phyloP scores from a whole-genome alignment of 805 yeast species.

The Torulaspora microellipsoides region DNA sequence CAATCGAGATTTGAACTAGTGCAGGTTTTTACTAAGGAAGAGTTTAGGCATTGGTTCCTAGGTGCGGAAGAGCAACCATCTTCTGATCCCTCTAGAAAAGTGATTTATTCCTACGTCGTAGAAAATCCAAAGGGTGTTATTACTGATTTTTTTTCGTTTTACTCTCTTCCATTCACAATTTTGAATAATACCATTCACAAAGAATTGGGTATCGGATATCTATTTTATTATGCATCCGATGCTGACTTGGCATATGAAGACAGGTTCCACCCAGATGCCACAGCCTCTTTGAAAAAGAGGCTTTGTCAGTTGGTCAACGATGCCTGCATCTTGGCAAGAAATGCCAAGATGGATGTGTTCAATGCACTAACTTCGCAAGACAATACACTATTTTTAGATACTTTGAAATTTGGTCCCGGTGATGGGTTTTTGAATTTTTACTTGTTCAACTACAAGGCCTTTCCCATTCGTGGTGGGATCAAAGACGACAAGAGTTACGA shows the following conservation, averaged over 20 bases:
- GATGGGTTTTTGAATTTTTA: constrained; percentile 91
- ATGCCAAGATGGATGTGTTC: constrained; percentile 78
- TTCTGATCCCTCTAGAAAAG: constrained; percentile 34
- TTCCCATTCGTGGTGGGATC: constrained; percentile 78
- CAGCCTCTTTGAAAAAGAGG: constrained; percentile 49
- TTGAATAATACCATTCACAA: constrained; percentile 58
- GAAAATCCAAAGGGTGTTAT: constrained; percentile 51
- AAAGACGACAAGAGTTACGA: constrained; percentile 51
- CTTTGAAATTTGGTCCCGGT: constrained; percentile 85
- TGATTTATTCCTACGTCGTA: constrained; percentile 75
- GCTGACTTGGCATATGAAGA: constrained; percentile 42
- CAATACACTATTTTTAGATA: constrained; percentile 74
- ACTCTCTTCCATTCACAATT: constrained; percentile 82
- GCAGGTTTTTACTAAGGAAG: constrained; percentile 58
- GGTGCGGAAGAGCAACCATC: constrained; percentile 41
- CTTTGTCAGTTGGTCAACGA: constrained; percentile 61
- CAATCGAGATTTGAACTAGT: constrained; percentile 67
- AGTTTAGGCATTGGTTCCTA: constrained; percentile 73
- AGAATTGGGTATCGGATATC: constrained; percentile 78
- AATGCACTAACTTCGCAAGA: constrained; percentile 91
- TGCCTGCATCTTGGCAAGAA: constrained; percentile 66
- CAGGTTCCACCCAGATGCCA: constrained; percentile 39
- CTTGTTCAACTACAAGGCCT: constrained; percentile 82
- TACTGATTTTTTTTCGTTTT: constrained; percentile 88
- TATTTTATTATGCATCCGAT: constrained; percentile 84